Base-by-base conservation (phyloP, 2,329 filamentous ascomycete species). In the Trichoderma breve region DNA sequence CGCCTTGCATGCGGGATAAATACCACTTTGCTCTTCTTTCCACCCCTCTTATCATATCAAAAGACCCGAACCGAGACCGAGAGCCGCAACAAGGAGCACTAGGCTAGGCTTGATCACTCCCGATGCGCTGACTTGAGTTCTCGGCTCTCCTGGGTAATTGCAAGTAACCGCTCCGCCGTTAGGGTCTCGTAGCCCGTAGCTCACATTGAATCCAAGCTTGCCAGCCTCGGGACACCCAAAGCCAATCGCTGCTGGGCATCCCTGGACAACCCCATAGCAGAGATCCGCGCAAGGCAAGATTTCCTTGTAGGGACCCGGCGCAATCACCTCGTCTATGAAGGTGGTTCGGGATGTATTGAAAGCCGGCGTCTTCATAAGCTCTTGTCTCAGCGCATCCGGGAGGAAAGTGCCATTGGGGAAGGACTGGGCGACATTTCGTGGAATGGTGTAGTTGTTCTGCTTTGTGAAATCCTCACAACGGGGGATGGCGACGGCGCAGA, bases 301-400 rank as follows among this genome's bases (percentile, higher is more conserved):
- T 83, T 99, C 96, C 79, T 95, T 97, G 82, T 99, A 98, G 0
- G 96, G 96, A 0, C 96, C 96, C 0, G 96, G 95, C 73, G 86
- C 82, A 72, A 98, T 89, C 1, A 83, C 75, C 2, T 84, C 76
- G 77, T 98, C 94, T 75, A 98, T 96, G 62, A 88, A 82, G 0
- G 86, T 79, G 77, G 94, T 95, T 21, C 95, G 88, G 14, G 91
- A 93, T 9, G 83, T 81, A 62, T 81, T 82, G 60, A 76, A 78
- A 12, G 73, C 76, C 6, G 76, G 78, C 28, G 73, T 74, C 58
- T 72, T 47, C 2, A 71, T 75, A 8, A 80, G 72, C 6, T 73
- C 70, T 8, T 74, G 71, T 30, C 70, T 75, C 9, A 80, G 75
- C 53, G 83, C 76, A 11, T 82, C 78, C 1, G 85, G 82, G 0